These are phyloP conservation scores for Linnemannia hyalina DNA, from an alignment of 192 early-diverging fungal genomes.

Conservation along the genomic window DNA sequence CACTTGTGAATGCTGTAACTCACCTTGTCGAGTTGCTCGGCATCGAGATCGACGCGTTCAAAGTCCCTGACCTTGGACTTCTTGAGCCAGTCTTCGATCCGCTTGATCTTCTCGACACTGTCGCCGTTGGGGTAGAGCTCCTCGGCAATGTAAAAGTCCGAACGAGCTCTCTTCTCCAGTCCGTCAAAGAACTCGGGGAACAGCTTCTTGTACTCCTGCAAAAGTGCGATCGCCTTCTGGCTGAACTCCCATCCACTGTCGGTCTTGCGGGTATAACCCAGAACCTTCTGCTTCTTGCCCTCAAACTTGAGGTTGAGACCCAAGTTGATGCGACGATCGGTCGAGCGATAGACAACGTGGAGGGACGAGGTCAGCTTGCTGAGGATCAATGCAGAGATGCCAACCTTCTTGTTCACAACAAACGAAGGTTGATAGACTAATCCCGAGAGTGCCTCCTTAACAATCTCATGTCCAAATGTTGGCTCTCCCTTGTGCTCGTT, in stretches of 20 bases:
- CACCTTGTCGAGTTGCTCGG: constrained; percentile 77
- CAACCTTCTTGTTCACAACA: constrained; percentile 75
- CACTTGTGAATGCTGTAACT: background rate
- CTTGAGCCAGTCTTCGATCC: constrained; percentile 77
- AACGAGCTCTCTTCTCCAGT: constrained; percentile 56
- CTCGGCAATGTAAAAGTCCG: constrained; percentile 70
- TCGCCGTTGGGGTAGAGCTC: constrained; percentile 70
- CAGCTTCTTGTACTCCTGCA: constrained; percentile 75
- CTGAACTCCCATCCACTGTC: constrained; percentile 90
- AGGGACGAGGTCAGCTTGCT: constrained; percentile 90
- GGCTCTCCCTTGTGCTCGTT: constrained; percentile 50
- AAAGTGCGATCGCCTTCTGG: constrained; percentile 79
- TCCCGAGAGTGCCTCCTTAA: constrained; percentile 28
- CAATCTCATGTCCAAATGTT: constrained; percentile 64
- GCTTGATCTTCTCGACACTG: constrained; percentile 60
- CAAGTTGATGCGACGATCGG: constrained; percentile 75
- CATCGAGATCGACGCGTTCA: constrained; percentile 71
- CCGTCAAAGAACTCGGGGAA: constrained; percentile 68
- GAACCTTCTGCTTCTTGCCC: constrained; percentile 84
- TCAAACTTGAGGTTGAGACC: constrained; percentile 96
- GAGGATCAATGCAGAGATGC: constrained; percentile 74
- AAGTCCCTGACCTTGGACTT: constrained; percentile 72
- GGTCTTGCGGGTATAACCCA: constrained; percentile 87
- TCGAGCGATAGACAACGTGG: constrained; percentile 69
- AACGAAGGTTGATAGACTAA: constrained; percentile 65